Conservation (phyloP, 2,329 filamentous ascomycete genomes). For the Colletotrichum sp. region DNA sequence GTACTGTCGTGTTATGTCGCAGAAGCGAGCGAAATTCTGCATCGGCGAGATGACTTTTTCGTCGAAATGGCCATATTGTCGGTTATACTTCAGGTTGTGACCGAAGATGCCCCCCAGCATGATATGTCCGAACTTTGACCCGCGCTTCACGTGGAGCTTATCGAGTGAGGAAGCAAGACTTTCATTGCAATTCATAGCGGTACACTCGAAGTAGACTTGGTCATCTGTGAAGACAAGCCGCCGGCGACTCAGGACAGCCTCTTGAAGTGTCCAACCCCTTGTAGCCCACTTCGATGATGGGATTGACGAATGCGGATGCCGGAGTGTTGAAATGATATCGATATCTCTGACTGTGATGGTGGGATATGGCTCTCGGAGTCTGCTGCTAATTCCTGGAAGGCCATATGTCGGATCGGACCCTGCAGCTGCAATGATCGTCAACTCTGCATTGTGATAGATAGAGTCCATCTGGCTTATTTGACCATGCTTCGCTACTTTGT, state of each 20-base stretch:
- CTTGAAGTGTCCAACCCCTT: constrained; percentile 45
- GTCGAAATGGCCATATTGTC: neutral
- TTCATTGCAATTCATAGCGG: constrained; percentile 40
- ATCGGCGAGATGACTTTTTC: fast-evolving
- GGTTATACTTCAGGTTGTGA: too few species aligned
- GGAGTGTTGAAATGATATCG: fast-evolving
- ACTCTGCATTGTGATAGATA: constrained; percentile 36
- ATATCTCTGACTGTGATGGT: constrained; percentile 35
- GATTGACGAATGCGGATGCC: constrained; percentile 23
- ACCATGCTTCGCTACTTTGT: constrained; percentile 4
- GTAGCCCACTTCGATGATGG: constrained; percentile 35
- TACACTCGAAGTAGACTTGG: constrained; percentile 45
- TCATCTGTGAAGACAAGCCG: constrained; percentile 42
- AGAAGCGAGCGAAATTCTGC: neutral
- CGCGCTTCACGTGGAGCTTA: neutral
- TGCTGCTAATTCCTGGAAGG: constrained; percentile 35
- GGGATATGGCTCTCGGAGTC: constrained; percentile 33
- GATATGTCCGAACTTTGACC: neutral
- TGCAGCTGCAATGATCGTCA: constrained; percentile 43
- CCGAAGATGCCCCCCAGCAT: neutral
- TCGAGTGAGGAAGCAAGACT: constrained; percentile 37
- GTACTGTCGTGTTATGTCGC: neutral
- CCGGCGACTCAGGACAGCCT: constrained; percentile 38
- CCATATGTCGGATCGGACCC: constrained; percentile 36
- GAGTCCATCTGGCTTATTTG: constrained; percentile 42